Evolutionary conservation across 1,284 basidiomycete genomes (phyloP).

Genomic region (Trametes hirsuta): DNA sequence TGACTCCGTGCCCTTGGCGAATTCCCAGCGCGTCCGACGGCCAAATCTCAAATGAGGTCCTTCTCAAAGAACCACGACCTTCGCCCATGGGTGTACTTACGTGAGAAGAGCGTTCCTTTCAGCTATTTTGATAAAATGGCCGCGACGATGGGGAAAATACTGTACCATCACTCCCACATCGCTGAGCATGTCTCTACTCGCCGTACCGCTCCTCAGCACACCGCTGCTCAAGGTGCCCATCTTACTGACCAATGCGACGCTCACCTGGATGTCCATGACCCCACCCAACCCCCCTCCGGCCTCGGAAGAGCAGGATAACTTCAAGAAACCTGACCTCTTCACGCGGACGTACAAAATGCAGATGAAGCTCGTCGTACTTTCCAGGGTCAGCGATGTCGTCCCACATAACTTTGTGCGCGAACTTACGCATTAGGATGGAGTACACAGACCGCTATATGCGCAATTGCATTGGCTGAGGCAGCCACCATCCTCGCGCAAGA

Average conservation of each 20-base stretch:
- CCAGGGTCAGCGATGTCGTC: background rate
- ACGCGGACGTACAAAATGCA: background rate
- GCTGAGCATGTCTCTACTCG: background rate
- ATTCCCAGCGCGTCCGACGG: too few relatives aligned
- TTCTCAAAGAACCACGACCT: too few relatives aligned
- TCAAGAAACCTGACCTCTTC: conserved; percentile 1
- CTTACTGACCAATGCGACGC: background rate
- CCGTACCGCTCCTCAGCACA: background rate
- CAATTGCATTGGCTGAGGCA: background rate
- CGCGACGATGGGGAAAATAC: background rate
- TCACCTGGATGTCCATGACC: background rate
- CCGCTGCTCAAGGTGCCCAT: conserved; percentile 2
- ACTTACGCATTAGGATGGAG: background rate
- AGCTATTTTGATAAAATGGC: background rate
- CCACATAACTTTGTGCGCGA: too few relatives aligned
- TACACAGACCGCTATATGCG: background rate
- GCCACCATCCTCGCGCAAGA: background rate
- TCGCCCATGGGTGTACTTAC: background rate
- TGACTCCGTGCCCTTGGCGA: too few relatives aligned
- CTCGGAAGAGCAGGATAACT: background rate
- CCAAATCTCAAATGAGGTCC: too few relatives aligned
- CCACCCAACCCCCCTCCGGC: conserved; percentile 2
- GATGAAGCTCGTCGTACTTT: background rate
- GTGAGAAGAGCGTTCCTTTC: background rate
- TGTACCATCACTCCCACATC: background rate